Evolutionary conservation across 2,329 filamentous ascomycete species (phyloP), one percentile per base, ranked within the genome.

Genomic region (Fusarium sp.): DNA sequence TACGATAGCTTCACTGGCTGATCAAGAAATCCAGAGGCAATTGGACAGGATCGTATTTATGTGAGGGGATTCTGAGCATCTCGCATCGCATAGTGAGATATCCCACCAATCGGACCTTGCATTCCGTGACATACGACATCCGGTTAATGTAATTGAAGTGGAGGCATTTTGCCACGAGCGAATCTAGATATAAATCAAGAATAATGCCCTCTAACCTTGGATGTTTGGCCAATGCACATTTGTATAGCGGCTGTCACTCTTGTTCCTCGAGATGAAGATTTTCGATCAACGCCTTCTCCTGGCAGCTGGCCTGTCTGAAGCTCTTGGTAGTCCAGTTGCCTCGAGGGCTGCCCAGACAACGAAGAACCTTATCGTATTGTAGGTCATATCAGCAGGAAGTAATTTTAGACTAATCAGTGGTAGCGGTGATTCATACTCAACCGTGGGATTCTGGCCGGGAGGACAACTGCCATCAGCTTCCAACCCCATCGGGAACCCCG

Each of bases 341-440:
- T 33, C 36, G 1, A 65, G 39, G 11, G 57, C 28, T 14, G 35
- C 24, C 7, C 33, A 41, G 13, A n/a, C n/a, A 20, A 31, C 66
- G 24, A 73, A 66, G 22, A 72, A 73, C 4, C 15, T 73, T 1
- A 24, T 73, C 17, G 51, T 73, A 8, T 73, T 73, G 69, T 73
- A 57, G 6, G 69, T 15, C 2, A 18, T 4, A 7, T 2, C 11
- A 13, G 14, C 18, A 20, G 8, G 14, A 20, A 3, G 17, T n/a
- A 20, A 20, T 9, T 14, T 7, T 8, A 14, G 13, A 2, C 48
- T 52, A 35, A 52, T 24, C 6, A 24, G 15, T 0, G 3, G 2
- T 20, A 73, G 70, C 56, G 74, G 74, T 9, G 74, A 76, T 58
- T 76, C 74, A 6, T 76, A 76, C 31, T 74, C 74, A 5, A 63